These are phyloP conservation scores for Syncephalis plumigaleata DNA, from an alignment of 371 early-diverging fungal species.

Conservation along the genomic window DNA sequence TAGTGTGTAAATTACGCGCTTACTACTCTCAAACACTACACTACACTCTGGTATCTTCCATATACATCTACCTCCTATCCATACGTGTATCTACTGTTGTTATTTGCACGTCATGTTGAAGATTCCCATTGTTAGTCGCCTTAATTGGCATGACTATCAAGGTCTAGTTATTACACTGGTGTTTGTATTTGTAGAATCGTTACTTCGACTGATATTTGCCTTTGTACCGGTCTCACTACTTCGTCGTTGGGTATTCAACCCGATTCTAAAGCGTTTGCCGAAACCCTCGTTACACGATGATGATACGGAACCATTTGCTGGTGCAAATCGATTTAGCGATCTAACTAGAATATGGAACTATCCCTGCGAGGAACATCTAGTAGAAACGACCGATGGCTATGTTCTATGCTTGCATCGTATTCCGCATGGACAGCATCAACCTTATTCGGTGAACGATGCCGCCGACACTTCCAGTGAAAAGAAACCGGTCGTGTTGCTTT, in stretches of 20 bases:
- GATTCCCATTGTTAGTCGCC: slow-evolving; percentile 11
- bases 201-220: slow-evolving; percentile 41
- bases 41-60: no score
- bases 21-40: no score
- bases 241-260: no score
- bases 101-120: slow-evolving; percentile 8
- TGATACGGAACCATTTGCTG: no score
- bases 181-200: slow-evolving; percentile 43
- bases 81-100: no score
- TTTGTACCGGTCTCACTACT: slow-evolving; percentile 35
- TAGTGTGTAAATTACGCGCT: no score
- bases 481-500: slow-evolving; percentile 74
- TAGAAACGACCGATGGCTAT: slow-evolving; percentile 76
- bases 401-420: slow-evolving; percentile 79
- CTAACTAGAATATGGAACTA: slow-evolving; percentile 28
- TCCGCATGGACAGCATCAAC: slow-evolving; percentile 15
- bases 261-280: no score
- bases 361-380: slow-evolving; percentile 67
- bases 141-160: slow-evolving; percentile 24
- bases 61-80: no score
- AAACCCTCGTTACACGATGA: no score
- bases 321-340: no score
- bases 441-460: no score
- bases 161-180: slow-evolving; percentile 36
- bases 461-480: slow-evolving; percentile 7